Conservation (phyloP, 2,329 filamentous ascomycete genomes). For the Ceratocystis ficicola region DNA sequence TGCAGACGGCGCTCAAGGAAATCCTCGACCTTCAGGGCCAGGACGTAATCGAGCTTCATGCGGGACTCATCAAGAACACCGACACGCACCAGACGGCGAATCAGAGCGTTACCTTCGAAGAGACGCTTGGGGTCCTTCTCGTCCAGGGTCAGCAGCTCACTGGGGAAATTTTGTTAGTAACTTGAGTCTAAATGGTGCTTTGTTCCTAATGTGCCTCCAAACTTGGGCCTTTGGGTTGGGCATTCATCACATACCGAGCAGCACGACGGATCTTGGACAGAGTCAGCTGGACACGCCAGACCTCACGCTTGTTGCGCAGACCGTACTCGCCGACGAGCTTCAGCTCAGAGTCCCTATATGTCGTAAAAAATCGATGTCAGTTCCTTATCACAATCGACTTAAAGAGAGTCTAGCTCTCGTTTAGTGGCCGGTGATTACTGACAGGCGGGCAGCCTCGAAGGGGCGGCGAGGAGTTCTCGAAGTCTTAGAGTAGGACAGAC, state of each 20-base stretch:
- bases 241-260: slow-evolving; percentile 60
- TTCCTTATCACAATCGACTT: slow-evolving; percentile 73
- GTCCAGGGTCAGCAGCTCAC: slow-evolving; percentile 98
- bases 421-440: slow-evolving; percentile 94
- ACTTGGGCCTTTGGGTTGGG: not conserved
- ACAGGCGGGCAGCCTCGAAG: slow-evolving; percentile 99
- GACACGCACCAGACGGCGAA: slow-evolving; percentile 98
- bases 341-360: slow-evolving; percentile 87
- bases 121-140: slow-evolving; percentile 99
- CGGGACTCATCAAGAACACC: slow-evolving; percentile 99
- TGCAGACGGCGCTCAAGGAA: slow-evolving; percentile 99
- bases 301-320: slow-evolving; percentile 99
- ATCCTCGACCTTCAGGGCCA: slow-evolving; percentile 98
- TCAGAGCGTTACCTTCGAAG: slow-evolving; percentile 99
- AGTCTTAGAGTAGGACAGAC: slow-evolving; percentile 80
- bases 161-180: slow-evolving; percentile 30
- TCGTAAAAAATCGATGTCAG: slow-evolving; percentile 42
- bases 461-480: slow-evolving; percentile 96
- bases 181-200: not conserved
- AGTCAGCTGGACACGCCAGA: slow-evolving; percentile 98
- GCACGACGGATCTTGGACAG: slow-evolving; percentile 99
- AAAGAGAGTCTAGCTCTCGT: slow-evolving; percentile 92
- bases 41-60: slow-evolving; percentile 99
- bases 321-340: slow-evolving; percentile 99
- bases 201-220: not conserved